Conservation (phyloP, 2,329 filamentous ascomycete species). For the Penicillium sp. region DNA sequence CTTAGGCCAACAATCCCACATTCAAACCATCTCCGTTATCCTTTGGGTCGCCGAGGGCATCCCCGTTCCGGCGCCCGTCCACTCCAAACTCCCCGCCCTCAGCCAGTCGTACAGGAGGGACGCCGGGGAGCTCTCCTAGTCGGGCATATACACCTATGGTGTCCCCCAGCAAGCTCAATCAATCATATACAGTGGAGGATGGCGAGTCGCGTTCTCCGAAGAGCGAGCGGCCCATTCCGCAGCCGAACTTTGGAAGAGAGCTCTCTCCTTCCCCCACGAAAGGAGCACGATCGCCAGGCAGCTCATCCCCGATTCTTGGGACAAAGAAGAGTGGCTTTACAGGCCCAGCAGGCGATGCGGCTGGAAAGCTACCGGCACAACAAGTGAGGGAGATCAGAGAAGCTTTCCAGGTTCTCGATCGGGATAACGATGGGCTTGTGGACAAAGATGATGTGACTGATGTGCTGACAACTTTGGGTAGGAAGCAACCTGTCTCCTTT, state of each 20-base stretch:
- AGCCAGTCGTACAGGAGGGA: constrained; percentile 39
- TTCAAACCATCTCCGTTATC: constrained; percentile 72
- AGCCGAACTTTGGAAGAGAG: constrained; percentile 36
- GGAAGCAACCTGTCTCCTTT: constrained; percentile 2
- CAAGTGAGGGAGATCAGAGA: constrained; percentile 87
- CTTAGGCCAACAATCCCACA: constrained; percentile 51
- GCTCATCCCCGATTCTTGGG: constrained; percentile 28
- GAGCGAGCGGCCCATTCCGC: constrained; percentile 27
- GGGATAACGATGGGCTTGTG: constrained; percentile 80
- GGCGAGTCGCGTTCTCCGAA: constrained; percentile 33
- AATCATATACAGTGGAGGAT: constrained; percentile 44
- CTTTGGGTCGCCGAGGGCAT: constrained; percentile 67
- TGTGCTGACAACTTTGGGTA: constrained; percentile 82
- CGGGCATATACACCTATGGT: constrained; percentile 42
- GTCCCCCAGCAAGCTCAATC: constrained; percentile 48
- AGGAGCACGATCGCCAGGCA: constrained; percentile 26
- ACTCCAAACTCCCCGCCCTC: constrained; percentile 61
- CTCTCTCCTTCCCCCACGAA: constrained; percentile 40
- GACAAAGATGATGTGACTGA: constrained; percentile 80
- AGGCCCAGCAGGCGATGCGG: constrained; percentile 29
- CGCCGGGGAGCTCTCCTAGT: constrained; percentile 47
- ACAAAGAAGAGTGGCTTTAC: constrained; percentile 22
- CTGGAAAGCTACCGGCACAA: constrained; percentile 64
- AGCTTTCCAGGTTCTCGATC: constrained; percentile 88
- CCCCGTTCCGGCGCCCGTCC: constrained; percentile 66